Base-by-base conservation (phyloP, 2,329 filamentous ascomycete species). In the Myotisia sp. region DNA sequence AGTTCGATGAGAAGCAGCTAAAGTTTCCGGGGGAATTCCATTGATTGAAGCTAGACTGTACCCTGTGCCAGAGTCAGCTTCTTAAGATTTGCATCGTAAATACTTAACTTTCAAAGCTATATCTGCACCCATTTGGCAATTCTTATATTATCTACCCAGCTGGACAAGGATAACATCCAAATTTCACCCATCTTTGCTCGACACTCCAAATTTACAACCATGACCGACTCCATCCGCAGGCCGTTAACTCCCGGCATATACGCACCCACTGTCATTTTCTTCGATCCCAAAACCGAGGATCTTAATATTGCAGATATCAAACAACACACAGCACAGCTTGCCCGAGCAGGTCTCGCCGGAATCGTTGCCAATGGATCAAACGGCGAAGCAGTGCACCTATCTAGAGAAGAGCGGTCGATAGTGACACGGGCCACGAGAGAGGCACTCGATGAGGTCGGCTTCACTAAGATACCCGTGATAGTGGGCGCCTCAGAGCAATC, bases 351-450 rank as follows among this genome's bases (percentile, higher is more conserved):
- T 5, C 72, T 92, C 7, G 80, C 76, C 30, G 84, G 84, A 22
- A 69, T 92, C 16, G 80, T 92, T 27, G 79, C 78, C 45, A 84
- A 90, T 78, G 84, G 84, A 41, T 90, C 83, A 46, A 92, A 92
- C 58, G 84, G 84, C 41, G 84, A 92, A 63, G 83, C 84, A 13
- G 79, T 84, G 37, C 83, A 92, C 63, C 76, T 86, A 49, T 81
- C 78, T 35, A 71, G 74, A 28, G 71, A 76, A 42, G 84, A 92
- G 59, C 85, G 85, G 55, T 56, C 74, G 29, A 70, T 71, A 21
- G 76, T 90, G 43, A 87, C 79, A 12, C 66, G 66, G 50, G 79
- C 82, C 34, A 87, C 82, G 5, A 75, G 84, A 37, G 77, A 83
- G 52, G 83, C 84, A 12, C 70, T 92, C 32, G 79, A 90, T 52